Conservation (phyloP, 352 stramenopile species). For the Aphanomyces euteiches region DNA sequence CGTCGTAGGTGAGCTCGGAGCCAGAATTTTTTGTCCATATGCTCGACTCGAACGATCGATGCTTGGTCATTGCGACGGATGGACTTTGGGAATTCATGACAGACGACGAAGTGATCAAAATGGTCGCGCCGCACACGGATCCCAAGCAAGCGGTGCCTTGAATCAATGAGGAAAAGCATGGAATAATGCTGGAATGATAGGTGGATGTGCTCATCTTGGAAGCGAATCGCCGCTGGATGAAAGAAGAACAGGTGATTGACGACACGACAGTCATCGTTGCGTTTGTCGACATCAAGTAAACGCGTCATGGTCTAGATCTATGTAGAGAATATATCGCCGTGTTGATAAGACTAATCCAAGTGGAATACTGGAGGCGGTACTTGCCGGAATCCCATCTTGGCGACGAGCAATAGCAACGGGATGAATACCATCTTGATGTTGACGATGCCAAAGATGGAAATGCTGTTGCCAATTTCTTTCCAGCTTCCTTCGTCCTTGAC, state of each 20-base stretch:
- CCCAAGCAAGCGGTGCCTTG: conserved; percentile 67
- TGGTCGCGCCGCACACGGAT: conserved; percentile 69
- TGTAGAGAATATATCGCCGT: not conserved
- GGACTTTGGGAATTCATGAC: conserved; percentile 99
- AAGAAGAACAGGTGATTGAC: conserved; percentile 98
- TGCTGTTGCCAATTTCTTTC: conserved; percentile 86
- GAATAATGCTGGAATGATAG: conserved; percentile 44
- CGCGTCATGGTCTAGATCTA: not conserved
- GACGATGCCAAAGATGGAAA: conserved; percentile 82
- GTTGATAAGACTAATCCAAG: not conserved
- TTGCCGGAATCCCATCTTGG: conserved; percentile 14
- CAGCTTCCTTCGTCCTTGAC: conserved; percentile 82
- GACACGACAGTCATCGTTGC: conserved; percentile 98
- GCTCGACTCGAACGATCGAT: conserved; percentile 83
- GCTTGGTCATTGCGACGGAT: conserved; percentile 96
- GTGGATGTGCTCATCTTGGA: conserved; percentile 94
- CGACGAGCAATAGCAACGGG: conserved; percentile 65
- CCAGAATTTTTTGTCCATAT: conserved; percentile 91
- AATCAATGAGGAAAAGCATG: conserved; percentile 44
- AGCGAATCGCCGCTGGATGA: conserved; percentile 96
- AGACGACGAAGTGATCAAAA: conserved; percentile 92
- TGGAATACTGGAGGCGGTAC: not conserved
- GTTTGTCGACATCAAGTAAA: conserved; percentile 79
- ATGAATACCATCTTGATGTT: conserved; percentile 81
- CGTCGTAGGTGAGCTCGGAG: conserved; percentile 88